A percentile compares a stretch with the other conserved stretches of the same genome.
These are phyloP conservation scores for Pleurotus tuoliensis DNA, from an alignment of 768 basidiomycete species.

Conservation along the genomic window DNA sequence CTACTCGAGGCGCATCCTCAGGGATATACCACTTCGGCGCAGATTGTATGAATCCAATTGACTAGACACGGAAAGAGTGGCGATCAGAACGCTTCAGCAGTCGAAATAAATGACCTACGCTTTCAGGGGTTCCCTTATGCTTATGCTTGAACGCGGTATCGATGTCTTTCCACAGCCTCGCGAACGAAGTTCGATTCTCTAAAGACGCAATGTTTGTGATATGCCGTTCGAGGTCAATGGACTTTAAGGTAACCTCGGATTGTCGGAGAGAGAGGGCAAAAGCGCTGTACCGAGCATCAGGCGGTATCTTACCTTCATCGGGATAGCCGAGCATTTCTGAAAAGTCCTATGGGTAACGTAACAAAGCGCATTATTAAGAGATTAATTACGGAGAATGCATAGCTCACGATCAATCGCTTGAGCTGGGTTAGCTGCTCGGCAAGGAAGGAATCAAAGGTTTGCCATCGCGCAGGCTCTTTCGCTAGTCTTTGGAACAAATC, in stretches of 20 bases:
- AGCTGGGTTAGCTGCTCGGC: conserved; percentile 3
- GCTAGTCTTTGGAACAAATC: not conserved
- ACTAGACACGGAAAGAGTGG: not conserved
- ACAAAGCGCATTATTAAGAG: not conserved
- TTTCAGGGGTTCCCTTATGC: not conserved
- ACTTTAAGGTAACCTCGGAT: not conserved
- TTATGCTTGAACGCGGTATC: not conserved
- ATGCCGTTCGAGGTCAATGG: not conserved
- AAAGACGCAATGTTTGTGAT: not conserved
- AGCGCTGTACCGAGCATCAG: not conserved
- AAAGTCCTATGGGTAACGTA: not conserved
- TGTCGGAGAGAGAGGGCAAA: not conserved
- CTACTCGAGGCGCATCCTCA: not conserved
- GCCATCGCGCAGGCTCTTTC: not conserved
- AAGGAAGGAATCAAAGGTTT: not conserved
- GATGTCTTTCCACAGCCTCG: not conserved
- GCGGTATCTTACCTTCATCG: not conserved
- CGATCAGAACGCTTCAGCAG: too few relatives aligned
- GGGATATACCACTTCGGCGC: not conserved
- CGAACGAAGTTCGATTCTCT: not conserved
- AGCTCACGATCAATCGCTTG: not conserved
- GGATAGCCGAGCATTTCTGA: not conserved
- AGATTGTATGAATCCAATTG: not conserved
- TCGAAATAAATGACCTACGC: not conserved
- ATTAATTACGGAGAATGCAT: not conserved